Evolutionary conservation across 306 rosid genomes (phyloP).

Genomic region (Cucumis sativus): Cucumber_9930_V3 NC_026658.2:2159501-2160000

Average conservation of each 20-base stretch:
- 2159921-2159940: slow-evolving; percentile 21
- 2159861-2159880: slow-evolving; percentile 34
- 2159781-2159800: slow-evolving; percentile 77
- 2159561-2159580: background rate
- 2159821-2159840: slow-evolving; percentile 22
- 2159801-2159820: slow-evolving; percentile 43
- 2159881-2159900: slow-evolving; percentile 42
- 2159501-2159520: background rate
- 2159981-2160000: background rate
- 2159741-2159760: slow-evolving; percentile 53
- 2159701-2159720: slow-evolving; percentile 59
- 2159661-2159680: slow-evolving; percentile 67
- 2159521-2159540: background rate
- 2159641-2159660: slow-evolving; percentile 57
- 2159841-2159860: slow-evolving; percentile 45
- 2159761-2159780: slow-evolving; percentile 61
- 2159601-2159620: slow-evolving; percentile 3
- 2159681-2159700: slow-evolving; percentile 47
- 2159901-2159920: slow-evolving; percentile 39
- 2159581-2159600: background rate
- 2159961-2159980: background rate
- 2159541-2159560: background rate
- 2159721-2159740: slow-evolving; percentile 71
- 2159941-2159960: slow-evolving; percentile 11
- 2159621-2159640: slow-evolving; percentile 65